Evolutionary conservation across 345 rosid genomes (phyloP).

Genomic region (Citrus australasica): DNA sequence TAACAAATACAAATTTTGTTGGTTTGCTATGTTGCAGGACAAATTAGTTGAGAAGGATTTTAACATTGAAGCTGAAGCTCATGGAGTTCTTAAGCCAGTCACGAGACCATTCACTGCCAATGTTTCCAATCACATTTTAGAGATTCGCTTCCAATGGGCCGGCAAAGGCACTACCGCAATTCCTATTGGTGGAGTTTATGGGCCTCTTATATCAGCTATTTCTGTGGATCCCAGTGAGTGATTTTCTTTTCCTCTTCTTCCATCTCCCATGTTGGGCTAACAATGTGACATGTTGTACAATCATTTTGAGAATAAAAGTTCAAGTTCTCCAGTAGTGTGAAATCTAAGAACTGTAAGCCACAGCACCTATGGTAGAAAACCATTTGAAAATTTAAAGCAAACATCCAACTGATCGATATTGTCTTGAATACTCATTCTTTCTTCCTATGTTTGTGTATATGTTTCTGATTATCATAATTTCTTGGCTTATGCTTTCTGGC

Average conservation of each 20-base stretch:
- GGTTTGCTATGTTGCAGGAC: constrained; percentile 28
- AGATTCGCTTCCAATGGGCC: constrained; percentile 57
- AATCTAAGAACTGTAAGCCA: neutral
- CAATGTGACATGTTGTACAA: neutral
- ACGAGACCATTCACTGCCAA: constrained; percentile 21
- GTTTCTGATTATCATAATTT: neutral
- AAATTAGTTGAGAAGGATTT: constrained; percentile 46
- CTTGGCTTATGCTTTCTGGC: constrained; percentile 8
- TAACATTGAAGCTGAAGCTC: constrained; percentile 39
- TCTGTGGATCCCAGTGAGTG: constrained; percentile 29
- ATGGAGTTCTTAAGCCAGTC: constrained; percentile 37
- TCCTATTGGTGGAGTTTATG: constrained; percentile 51
- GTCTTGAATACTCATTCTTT: neutral
- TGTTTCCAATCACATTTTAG: constrained; percentile 41
- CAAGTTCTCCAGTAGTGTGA: neutral
- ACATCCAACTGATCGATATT: neutral
- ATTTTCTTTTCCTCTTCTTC: neutral
- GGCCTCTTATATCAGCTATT: constrained; percentile 69
- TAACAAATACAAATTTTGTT: neutral
- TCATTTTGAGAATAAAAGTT: neutral
- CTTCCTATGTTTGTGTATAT: neutral
- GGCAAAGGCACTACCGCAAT: constrained; percentile 62
- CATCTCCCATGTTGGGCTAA: neutral
- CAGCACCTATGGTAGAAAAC: neutral
- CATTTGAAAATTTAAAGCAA: neutral